Base-by-base conservation (phyloP, 768 basidiomycete genomes). In the Leccinum subtestaceum region DNA sequence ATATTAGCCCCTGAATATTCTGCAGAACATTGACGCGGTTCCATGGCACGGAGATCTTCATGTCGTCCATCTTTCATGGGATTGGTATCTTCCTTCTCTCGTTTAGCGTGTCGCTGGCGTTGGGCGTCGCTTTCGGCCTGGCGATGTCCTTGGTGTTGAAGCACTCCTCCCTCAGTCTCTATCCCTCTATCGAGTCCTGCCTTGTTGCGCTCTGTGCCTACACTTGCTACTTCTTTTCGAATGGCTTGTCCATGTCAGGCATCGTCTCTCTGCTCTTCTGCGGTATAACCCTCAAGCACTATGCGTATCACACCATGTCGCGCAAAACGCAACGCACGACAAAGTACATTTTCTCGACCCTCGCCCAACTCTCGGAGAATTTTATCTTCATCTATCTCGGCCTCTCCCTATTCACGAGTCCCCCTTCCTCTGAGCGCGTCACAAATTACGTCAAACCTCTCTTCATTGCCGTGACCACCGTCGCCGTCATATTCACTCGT, bases 261-360 rank as follows among this genome's bases (percentile, higher is more conserved):
- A 98, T 98, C 74, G 95, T 98, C 47, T 97, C 95, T 4, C 84
- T 98, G 43, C 86, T 98, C 48, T 98, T 99, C 79, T 98, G 96
- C 71, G 96, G 97, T 60, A 97, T 99, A 72, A 99, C 97, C 4
- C 83, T 99, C 66, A 99, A 99, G 75, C 97, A 99, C 71, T 98
- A 99, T 69, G 97, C 96, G n/a, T 98, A 97, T 71, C 97, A 98
- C 77, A 98, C 95, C 53, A 99, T 99, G 97, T 96, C 94, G 10
- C 86, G 85, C 27, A 84, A 92, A 55, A 98, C 97, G 0, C 97
- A 98, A 70, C 84, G 91, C 48, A 89, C 95, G 12, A 93, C 88
- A 29, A 95, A 96, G 74, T 97, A 95, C 79, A 92, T 98, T 59
- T 99, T 98, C 76, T 87, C 88, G 9, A 92, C 91, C 0, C 87